Conservation (phyloP, 805 yeast species). For the Candida tibetensis region DNA sequence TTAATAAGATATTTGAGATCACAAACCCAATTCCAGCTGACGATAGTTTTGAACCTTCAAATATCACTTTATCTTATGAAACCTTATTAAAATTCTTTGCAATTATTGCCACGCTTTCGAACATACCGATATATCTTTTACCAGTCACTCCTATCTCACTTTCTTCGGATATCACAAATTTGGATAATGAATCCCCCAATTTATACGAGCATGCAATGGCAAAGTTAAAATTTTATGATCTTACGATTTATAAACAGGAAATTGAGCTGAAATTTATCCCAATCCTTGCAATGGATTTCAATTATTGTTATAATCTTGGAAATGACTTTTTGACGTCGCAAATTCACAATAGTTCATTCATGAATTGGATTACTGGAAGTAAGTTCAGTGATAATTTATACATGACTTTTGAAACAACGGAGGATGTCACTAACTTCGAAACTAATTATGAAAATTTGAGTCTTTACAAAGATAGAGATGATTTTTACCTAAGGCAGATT, state of each 20-base stretch:
- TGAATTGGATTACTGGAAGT: slow-evolving; percentile 30
- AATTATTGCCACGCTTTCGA: slow-evolving; percentile 23
- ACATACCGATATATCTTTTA: slow-evolving; percentile 21
- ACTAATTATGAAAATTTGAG: slow-evolving; percentile 12
- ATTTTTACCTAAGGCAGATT: slow-evolving; percentile 19
- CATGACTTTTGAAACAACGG: slow-evolving; percentile 15
- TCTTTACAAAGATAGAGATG: slow-evolving; percentile 12
- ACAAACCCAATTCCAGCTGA: slow-evolving; percentile 9
- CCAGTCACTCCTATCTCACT: slow-evolving; percentile 16
- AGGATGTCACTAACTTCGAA: slow-evolving; percentile 14
- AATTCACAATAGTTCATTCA: slow-evolving; percentile 26
- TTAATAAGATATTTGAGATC: slow-evolving; percentile 17
- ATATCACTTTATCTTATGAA: slow-evolving; percentile 25
- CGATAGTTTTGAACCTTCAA: slow-evolving; percentile 13
- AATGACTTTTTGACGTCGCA: slow-evolving; percentile 16
- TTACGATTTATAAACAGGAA: slow-evolving; percentile 10
- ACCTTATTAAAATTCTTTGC: slow-evolving; percentile 24
- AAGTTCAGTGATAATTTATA: slow-evolving; percentile 21
- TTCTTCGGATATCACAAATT: slow-evolving; percentile 30
- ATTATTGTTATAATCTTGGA: slow-evolving; percentile 18
- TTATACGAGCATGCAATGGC: slow-evolving; percentile 16
- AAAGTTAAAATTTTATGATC: slow-evolving; percentile 10
- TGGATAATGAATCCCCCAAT: slow-evolving; percentile 20
- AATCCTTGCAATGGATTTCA: slow-evolving; percentile 21
- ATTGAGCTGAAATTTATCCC: slow-evolving; percentile 21